Evolutionary conservation across 306 rosid species (phyloP).

Genomic region (Cicer arietinum): DNA sequence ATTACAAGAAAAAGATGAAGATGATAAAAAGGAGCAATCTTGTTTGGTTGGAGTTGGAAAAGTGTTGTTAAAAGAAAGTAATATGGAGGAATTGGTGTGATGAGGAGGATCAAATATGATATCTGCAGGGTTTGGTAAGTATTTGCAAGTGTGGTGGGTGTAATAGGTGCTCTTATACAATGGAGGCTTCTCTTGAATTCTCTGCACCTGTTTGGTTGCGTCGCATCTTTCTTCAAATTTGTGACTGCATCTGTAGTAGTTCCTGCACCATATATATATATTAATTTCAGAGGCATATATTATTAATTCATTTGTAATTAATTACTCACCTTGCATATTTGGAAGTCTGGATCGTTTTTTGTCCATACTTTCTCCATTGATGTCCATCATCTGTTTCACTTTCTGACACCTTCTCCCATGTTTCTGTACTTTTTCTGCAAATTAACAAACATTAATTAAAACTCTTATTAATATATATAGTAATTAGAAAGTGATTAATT

Average conservation of each 20-base stretch:
- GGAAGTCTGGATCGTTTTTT: constrained; percentile 52
- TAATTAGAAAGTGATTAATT: too few relatives aligned
- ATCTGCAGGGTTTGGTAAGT: constrained; percentile 42
- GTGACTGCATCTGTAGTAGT: constrained; percentile 75
- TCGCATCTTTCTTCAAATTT: constrained; percentile 63
- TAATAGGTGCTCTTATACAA: constrained; percentile 55
- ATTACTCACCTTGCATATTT: constrained; percentile 49
- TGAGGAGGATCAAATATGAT: constrained; percentile 43
- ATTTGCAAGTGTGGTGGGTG: constrained; percentile 61
- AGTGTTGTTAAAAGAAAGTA: constrained; percentile 54
- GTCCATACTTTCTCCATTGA: constrained; percentile 89
- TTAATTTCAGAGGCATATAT: too few relatives aligned
- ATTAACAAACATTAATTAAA: too few relatives aligned
- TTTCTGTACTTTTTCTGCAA: constrained; percentile 50
- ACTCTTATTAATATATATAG: too few relatives aligned
- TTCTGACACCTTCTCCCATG: constrained; percentile 45
- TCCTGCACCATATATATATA: constrained; percentile 44
- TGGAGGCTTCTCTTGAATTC: constrained; percentile 59
- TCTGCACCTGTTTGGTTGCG: constrained; percentile 73
- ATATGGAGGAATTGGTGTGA: constrained; percentile 35
- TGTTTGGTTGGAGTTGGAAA: constrained; percentile 37
- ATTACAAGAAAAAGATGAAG: constrained; percentile 13
- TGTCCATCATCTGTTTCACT: constrained; percentile 54
- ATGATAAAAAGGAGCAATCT: constrained; percentile 38
- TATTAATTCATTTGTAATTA: too few relatives aligned